Evolutionary conservation across 805 yeast genomes (phyloP), one percentile per base, ranked within the genome.

Genomic region (Nakazawaea ishiwadae): DNA sequence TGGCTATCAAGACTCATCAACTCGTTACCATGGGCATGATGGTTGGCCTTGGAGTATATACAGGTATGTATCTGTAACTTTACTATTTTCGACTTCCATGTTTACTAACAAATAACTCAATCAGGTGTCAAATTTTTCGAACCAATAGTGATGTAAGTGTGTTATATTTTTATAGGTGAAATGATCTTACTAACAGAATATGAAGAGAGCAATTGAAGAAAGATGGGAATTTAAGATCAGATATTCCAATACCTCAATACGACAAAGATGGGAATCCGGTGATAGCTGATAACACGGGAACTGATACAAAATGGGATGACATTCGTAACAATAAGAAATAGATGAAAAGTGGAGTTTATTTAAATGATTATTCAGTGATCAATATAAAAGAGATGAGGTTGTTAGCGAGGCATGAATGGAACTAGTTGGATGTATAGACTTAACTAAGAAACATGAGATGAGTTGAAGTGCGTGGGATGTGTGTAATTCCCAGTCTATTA

Each of bases 121-220:
- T 24, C 20, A 60, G 86, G 85, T 3, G 60, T 77, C 42, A 76
- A 72, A 54, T 84, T 84, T 60, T 84, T 86, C 66, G 81, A 81
- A 50, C 95, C 95, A 2, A 57, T 84, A 14, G 73, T 84, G 3
- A 71, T 84, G 80, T 75, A 66, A 53, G 81, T 73, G 37, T 18
- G 15, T 14, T 11, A n/a, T n/a, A n/a, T n/a, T n/a, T n/a, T n/a
- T n/a, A n/a, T n/a, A n/a, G n/a, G n/a, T n/a, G n/a, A n/a, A n/a
- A n/a, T n/a, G n/a, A n/a, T n/a, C n/a, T n/a, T n/a, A n/a, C n/a
- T n/a, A n/a, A n/a, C n/a, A n/a, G n/a, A n/a, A 10, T 12, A 6
- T 4, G 9, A 42, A 75, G 81, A 23, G 89, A 81, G 35, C 81
- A 73, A 48, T 65, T 84, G 44, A 68, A 71, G 50, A 74, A 78